Evolutionary conservation across 495 filamentous ascomycete species (phyloP).

Genomic region (Aspergillus egyptiacus): DNA sequence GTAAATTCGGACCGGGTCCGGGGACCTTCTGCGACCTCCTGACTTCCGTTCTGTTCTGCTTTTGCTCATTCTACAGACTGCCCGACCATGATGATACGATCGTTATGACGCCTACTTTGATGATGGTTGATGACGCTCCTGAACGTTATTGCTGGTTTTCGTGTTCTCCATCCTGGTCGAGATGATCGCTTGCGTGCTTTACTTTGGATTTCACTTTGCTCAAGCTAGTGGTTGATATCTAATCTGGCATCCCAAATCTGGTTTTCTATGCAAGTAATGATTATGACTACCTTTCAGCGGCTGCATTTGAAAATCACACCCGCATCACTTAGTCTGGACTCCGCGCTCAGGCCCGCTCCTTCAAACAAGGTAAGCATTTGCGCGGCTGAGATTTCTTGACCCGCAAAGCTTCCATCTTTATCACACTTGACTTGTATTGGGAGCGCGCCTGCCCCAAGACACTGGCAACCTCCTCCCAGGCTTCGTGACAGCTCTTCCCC

Average conservation of each 20-base stretch:
- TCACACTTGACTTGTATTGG: too few relatives aligned
- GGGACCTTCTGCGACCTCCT: too few relatives aligned
- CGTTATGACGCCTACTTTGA: constrained; percentile 16
- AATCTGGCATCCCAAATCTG: constrained; percentile 11
- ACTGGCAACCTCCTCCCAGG: too few relatives aligned
- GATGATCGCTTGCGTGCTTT: constrained; percentile 6
- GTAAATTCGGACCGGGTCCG: too few relatives aligned
- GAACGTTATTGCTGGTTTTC: constrained; percentile 11
- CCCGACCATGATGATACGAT: constrained; percentile 16
- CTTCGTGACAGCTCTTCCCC: too few relatives aligned
- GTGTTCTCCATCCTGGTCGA: constrained; percentile 9
- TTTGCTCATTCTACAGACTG: constrained; percentile 8
- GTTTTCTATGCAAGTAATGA: constrained; percentile 8
- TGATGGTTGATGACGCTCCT: constrained; percentile 15
- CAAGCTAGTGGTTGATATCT: constrained; percentile 16
- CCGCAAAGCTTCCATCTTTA: too few relatives aligned
- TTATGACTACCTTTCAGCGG: background rate
- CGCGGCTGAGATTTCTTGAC: too few relatives aligned
- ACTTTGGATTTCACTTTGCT: constrained; percentile 3
- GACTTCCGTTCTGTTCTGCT: too few relatives aligned
- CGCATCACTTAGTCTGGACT: background rate
- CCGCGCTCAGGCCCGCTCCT: too few relatives aligned
- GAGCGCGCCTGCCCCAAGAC: too few relatives aligned
- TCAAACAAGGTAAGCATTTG: too few relatives aligned
- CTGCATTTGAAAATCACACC: background rate